These are phyloP conservation scores for Deinandra increscens DNA, from an alignment of 129 eudicot species.

Conservation along the genomic window DNA sequence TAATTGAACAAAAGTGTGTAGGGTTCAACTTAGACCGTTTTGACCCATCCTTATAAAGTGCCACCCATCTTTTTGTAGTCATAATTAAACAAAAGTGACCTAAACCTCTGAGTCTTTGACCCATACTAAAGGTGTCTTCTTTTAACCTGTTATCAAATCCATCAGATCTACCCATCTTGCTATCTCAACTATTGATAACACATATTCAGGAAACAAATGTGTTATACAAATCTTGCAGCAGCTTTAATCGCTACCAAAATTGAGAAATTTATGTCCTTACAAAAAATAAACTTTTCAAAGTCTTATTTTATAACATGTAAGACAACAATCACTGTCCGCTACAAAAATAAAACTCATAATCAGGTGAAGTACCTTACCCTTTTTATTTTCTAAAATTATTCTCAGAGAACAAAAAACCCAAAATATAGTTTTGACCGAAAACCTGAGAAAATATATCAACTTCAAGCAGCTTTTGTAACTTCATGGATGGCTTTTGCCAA, in stretches of 20 bases:
- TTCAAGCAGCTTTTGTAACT: constrained; percentile 63
- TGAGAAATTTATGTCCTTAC: constrained; percentile 2
- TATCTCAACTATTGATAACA: background rate
- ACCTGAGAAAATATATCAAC: background rate
- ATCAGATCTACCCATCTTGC: background rate
- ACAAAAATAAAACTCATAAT: constrained; percentile 20
- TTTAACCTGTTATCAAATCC: background rate
- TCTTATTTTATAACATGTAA: background rate
- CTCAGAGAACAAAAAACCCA: constrained; percentile 16
- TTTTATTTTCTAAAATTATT: constrained; percentile 21
- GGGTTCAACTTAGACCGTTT: background rate
- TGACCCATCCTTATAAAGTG: background rate
- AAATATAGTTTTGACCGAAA: constrained; percentile 11
- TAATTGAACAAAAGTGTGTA: background rate
- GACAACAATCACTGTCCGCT: constrained; percentile 14
- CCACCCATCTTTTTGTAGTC: too few species aligned
- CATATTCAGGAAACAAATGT: background rate
- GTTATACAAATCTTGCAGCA: constrained; percentile 5
- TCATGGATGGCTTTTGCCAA: constrained; percentile 91
- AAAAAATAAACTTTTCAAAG: background rate
- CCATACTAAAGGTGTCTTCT: background rate
- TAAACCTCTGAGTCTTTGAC: too few species aligned
- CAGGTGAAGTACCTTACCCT: constrained; percentile 8
- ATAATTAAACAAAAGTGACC: too few species aligned
- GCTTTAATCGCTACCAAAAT: background rate